A percentile compares a stretch with the other conserved stretches of the same genome.
Conservation (phyloP, 805 yeast genomes). For the Cyberlindnera xylosilytica region DNA sequence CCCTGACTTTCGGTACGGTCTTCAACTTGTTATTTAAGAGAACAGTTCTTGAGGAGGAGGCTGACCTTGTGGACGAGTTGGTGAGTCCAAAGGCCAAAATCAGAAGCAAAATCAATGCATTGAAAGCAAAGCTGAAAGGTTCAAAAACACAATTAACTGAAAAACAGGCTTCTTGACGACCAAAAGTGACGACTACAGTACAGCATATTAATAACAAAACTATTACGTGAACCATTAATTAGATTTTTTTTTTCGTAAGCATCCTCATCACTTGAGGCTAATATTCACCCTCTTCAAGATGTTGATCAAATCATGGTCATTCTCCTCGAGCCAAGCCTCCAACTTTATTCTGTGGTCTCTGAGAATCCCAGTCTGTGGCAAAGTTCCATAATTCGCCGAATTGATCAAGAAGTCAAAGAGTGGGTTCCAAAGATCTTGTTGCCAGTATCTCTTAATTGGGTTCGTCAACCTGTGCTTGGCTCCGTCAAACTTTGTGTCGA, state of each 20-base stretch:
- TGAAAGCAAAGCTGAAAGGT: slow-evolving; percentile 2
- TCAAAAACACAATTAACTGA: too few relatives aligned
- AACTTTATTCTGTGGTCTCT: slow-evolving; percentile 33
- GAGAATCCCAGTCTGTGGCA: slow-evolving; percentile 42
- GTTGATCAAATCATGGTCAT: slow-evolving; percentile 25
- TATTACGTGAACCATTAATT: too few relatives aligned
- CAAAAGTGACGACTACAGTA: too few relatives aligned
- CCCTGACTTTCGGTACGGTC: slow-evolving; percentile 83
- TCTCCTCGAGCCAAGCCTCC: slow-evolving; percentile 39
- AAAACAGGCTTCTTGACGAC: too few relatives aligned
- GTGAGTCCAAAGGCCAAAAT: slow-evolving; percentile 17
- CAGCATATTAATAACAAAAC: too few relatives aligned
- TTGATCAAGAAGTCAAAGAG: slow-evolving; percentile 65
- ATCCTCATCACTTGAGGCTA: slow-evolving; percentile 20
- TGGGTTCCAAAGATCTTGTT: slow-evolving; percentile 63
- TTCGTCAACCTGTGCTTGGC: slow-evolving; percentile 37
- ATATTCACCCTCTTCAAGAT: slow-evolving; percentile 37
- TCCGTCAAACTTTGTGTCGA: slow-evolving; percentile 39
- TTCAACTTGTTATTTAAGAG: slow-evolving; percentile 75
- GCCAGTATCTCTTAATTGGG: slow-evolving; percentile 73
- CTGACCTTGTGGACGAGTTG: slow-evolving; percentile 20
- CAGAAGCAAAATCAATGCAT: slow-evolving; percentile 1
- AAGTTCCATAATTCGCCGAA: slow-evolving; percentile 37
- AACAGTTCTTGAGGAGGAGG: slow-evolving; percentile 71
- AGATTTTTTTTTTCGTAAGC: neutral